A percentile compares a stretch with the other conserved stretches of the same genome.
phyloP scores from a whole-genome alignment of 371 early-diverging fungal genomes.

The Entomophthora muscae region DNA sequence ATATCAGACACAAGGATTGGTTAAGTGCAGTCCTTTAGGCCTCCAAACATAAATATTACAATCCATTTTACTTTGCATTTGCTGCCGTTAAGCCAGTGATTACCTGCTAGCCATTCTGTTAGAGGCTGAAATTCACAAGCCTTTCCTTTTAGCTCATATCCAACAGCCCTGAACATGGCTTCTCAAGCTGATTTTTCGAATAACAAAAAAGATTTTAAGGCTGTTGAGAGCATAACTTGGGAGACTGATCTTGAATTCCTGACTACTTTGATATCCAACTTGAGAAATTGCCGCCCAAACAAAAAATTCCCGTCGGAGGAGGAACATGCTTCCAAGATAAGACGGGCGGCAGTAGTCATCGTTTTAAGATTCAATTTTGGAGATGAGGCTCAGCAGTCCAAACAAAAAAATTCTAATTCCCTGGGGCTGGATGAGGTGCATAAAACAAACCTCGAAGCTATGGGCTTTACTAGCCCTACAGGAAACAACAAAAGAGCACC shows the following conservation, averaged over 20 bases:
- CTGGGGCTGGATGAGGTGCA: not conserved
- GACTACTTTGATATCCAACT: not conserved
- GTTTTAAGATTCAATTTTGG: slow-evolving; percentile 14
- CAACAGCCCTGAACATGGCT: no score
- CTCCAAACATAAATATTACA: no score
- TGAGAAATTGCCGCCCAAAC: not conserved
- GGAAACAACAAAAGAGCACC: not conserved
- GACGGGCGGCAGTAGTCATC: slow-evolving; percentile 6
- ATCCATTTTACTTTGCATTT: no score
- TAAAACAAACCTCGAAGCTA: not conserved
- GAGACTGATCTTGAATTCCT: not conserved
- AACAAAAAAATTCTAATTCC: not conserved
- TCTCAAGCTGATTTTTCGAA: no score
- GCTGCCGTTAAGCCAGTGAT: no score
- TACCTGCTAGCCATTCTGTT: no score
- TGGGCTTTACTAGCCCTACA: slow-evolving; percentile 1
- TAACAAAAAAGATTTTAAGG: no score
- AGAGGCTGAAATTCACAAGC: no score
- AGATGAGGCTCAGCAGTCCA: slow-evolving; percentile 14
- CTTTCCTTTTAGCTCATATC: no score
- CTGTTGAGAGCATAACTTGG: not conserved
- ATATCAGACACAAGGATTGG: no score
- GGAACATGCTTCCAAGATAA: not conserved
- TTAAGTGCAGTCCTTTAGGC: no score
- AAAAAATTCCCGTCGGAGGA: not conserved